These are phyloP conservation scores for Collariella sp. DNA, from an alignment of 495 filamentous ascomycete genomes.

Conservation along the genomic window DNA sequence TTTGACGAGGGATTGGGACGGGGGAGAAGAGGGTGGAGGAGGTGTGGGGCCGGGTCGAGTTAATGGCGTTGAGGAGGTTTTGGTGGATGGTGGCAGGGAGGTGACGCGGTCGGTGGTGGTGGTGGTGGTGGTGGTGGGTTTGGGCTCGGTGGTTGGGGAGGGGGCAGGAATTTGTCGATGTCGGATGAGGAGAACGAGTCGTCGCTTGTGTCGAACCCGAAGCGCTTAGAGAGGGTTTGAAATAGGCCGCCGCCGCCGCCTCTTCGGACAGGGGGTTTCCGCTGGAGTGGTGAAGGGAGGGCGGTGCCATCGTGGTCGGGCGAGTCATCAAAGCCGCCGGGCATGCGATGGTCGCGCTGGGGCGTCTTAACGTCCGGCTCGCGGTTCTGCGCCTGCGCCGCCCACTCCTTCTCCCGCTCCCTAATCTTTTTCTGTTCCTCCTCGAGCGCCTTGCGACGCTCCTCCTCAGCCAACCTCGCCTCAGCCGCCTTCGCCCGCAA, in stretches of 20 bases:
- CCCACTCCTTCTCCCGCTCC: conserved; percentile 49
- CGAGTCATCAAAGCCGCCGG: conserved; percentile 51
- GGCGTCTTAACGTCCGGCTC: conserved; percentile 25
- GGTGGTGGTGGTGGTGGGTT: background rate
- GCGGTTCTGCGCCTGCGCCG: conserved; percentile 30
- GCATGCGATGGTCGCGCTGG: conserved; percentile 20
- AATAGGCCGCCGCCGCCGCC: conserved; percentile 40
- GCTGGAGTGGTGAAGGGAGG: conserved; percentile 8
- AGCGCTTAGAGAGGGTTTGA: conserved; percentile 51
- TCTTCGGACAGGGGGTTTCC: conserved; percentile 18
- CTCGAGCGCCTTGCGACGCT: conserved; percentile 66
- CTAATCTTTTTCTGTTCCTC: conserved; percentile 61
- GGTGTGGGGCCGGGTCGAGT: conserved; percentile 71
- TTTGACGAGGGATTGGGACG: conserved; percentile 63
- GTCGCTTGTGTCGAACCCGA: conserved; percentile 52
- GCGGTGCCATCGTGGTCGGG: conserved; percentile 35
- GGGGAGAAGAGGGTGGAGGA: conserved; percentile 61
- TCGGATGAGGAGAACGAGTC: conserved; percentile 17
- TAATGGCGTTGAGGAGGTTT: conserved; percentile 72
- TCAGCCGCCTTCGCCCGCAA: conserved; percentile 76
- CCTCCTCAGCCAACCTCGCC: conserved; percentile 73
- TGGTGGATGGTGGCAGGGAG: conserved; percentile 48
- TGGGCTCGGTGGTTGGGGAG: background rate
- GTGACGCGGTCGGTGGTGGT: conserved; percentile 40
- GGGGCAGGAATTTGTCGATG: conserved; percentile 33